Evolutionary conservation across 805 yeast species (phyloP).

Genomic region (Candida endomychidarum): DNA sequence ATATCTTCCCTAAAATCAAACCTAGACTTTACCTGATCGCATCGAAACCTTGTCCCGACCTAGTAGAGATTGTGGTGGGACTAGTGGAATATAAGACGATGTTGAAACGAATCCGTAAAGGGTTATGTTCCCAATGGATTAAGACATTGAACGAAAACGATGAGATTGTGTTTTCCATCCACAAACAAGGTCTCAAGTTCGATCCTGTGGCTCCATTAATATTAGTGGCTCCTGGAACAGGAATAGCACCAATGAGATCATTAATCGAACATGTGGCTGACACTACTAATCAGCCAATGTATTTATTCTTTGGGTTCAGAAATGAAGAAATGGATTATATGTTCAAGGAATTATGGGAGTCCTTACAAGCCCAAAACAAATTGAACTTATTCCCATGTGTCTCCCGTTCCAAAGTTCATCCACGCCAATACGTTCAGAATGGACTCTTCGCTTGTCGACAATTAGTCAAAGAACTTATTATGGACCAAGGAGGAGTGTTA

Average conservation of each 20-base stretch:
- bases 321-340: conserved; percentile 63
- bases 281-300: conserved; percentile 29
- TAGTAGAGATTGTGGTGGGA: conserved; percentile 73
- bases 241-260: conserved; percentile 89
- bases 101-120: conserved; percentile 70
- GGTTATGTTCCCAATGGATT: conserved; percentile 81
- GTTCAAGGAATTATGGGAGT: conserved; percentile 56
- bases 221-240: conserved; percentile 92
- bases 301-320: conserved; percentile 77
- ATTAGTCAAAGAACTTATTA: conserved; percentile 51
- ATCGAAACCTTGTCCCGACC: conserved; percentile 44
- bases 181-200: conserved; percentile 45
- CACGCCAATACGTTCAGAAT: conserved; percentile 72
- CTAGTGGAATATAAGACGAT: conserved; percentile 85
- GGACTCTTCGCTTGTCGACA: conserved; percentile 52
- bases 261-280: conserved; percentile 45
- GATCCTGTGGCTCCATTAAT: conserved; percentile 46
- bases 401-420: conserved; percentile 47
- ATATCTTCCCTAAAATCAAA: conserved; percentile 72
- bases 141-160: conserved; percentile 50
- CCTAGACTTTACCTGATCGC: conserved; percentile 89
- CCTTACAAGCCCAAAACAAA: conserved; percentile 26
- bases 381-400: conserved; percentile 43
- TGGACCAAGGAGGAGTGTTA: conserved; percentile 56
- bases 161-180: conserved; percentile 51